Percentiles rank a stretch among this genome's conserved stretches.
These are phyloP conservation scores for Dysphania ambrosioides DNA, from an alignment of 148 eudicot species.

Conservation along the genomic window DNA sequence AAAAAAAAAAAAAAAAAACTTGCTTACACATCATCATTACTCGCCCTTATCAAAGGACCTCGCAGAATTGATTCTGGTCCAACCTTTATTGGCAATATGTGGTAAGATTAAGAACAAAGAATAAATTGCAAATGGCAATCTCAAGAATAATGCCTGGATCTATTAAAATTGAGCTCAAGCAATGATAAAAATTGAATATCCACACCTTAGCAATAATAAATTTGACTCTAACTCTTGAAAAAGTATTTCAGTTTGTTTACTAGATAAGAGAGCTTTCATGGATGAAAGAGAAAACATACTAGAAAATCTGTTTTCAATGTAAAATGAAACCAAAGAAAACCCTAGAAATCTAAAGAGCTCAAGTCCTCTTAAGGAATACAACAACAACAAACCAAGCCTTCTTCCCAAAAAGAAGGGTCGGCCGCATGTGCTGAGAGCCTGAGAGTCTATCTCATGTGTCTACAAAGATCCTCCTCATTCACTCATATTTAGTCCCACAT, in stretches of 20 bases:
- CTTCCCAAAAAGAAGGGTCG: too few species aligned
- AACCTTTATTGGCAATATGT: slow-evolving; percentile 46
- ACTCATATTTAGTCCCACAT: too few species aligned
- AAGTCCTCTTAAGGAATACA: not conserved
- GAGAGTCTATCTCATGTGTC: too few species aligned
- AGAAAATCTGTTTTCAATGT: not conserved
- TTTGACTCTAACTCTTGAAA: not conserved
- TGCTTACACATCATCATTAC: slow-evolving; percentile 51
- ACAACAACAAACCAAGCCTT: too few species aligned
- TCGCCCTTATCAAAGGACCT: slow-evolving; percentile 65
- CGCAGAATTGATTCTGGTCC: slow-evolving; percentile 74
- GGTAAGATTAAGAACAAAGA: slow-evolving; percentile 17
- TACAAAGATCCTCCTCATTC: too few species aligned
- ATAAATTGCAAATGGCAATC: slow-evolving; percentile 1
- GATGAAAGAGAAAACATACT: not conserved
- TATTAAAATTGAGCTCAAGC: not conserved
- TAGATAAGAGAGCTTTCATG: not conserved
- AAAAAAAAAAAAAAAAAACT: slow-evolving; percentile 2
- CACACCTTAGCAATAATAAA: not conserved
- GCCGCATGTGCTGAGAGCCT: too few species aligned
- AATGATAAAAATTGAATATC: not conserved
- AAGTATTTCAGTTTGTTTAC: not conserved
- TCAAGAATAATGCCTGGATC: slow-evolving; percentile 2
- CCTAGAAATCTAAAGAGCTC: not conserved
- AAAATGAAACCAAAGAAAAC: too few species aligned